Evolutionary conservation across 1,284 basidiomycete species (phyloP), one percentile per base, ranked within the genome.

Genomic region (Heterobasidion parviporum): DNA sequence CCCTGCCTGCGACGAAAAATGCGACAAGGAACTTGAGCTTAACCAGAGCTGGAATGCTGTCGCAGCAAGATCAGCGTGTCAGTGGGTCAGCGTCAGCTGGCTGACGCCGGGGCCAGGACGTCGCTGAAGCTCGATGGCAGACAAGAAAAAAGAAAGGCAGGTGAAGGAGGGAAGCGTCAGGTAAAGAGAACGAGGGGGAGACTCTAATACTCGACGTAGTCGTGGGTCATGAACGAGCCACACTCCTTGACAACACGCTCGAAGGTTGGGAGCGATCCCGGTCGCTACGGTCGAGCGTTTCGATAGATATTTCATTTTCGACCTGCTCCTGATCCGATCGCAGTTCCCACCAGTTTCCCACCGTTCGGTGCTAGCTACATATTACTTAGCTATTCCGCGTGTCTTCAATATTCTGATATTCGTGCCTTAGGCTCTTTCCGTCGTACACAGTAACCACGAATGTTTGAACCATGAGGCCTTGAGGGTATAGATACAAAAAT

Each of bases 41-140:
- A 41, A 48, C 10, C 46, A 48, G 34, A 35, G 49, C 20, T 26
- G 26, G 26, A 36, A 50, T 12, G 8, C 14, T n/a, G 47, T 49
- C 47, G 47, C 14, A 26, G n/a, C 15, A 26, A 26, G 26, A 26
- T 26, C 26, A 26, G 26, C 14, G 47, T 49, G 47, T 12, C n/a
- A 16, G 47, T 49, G 15, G 47, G 20, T 26, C 51, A 32, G 46
- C 51, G 55, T 32, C 55, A 53, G 52, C 55, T 49, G 45, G 55
- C 55, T 56, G 55, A 53, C 52, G 38, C 34, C 3, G 14, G 10
- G 20, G 51, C 38, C 36, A 46, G 53, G 20, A 20, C 20, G 16
- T 32, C 26, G 51, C 54, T 32, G 16, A 32, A 45, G 32, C 18
- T 35, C 32, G 26, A 26, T 41, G 34, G 34, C 33, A 34, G 26